Percentiles rank a stretch among this genome's conserved stretches.
phyloP scores from a whole-genome alignment of 2,329 filamentous ascomycete species.

The Colletotrichum eleusines region DNA sequence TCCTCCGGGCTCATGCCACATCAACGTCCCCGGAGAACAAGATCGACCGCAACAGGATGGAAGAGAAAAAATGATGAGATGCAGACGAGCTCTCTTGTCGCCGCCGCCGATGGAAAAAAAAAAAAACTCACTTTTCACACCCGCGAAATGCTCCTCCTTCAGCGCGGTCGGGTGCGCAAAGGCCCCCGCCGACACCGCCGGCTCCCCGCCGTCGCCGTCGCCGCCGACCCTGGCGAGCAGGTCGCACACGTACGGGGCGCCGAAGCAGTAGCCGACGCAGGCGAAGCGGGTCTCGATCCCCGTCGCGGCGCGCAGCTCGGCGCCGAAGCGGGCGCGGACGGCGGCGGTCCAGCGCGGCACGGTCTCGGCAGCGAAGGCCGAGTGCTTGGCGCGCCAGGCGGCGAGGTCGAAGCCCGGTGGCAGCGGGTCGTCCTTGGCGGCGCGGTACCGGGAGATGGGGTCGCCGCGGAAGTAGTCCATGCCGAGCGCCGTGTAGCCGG shows the following conservation, averaged over 20 bases:
- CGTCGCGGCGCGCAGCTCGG: slow-evolving; percentile 18
- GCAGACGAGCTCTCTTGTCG: too few species aligned
- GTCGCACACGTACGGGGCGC: slow-evolving; percentile 59
- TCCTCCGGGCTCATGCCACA: neutral
- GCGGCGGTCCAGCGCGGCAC: slow-evolving; percentile 59
- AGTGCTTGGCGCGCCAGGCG: slow-evolving; percentile 62
- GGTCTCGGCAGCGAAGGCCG: slow-evolving; percentile 55
- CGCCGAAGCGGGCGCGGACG: slow-evolving; percentile 52
- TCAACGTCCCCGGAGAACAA: neutral
- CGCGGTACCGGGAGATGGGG: slow-evolving; percentile 57
- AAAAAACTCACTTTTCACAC: slow-evolving; percentile 51
- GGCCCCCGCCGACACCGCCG: slow-evolving; percentile 55
- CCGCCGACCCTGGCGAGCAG: slow-evolving; percentile 30
- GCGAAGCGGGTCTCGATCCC: slow-evolving; percentile 51
- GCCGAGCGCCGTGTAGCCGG: slow-evolving; percentile 57
- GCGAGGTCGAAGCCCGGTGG: slow-evolving; percentile 58
- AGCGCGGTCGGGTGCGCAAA: slow-evolving; percentile 65
- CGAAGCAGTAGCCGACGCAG: slow-evolving; percentile 58
- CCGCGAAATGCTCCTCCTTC: slow-evolving; percentile 59
- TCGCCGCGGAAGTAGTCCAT: slow-evolving; percentile 61
- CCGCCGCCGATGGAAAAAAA: neutral
- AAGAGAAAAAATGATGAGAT: neutral
- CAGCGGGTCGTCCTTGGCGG: slow-evolving; percentile 43
- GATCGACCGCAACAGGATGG: too few species aligned
- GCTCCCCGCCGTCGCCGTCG: slow-evolving; percentile 16